Base-by-base conservation (phyloP, 164 flowering plant genomes). In the Taxillus chinensis region DNA sequence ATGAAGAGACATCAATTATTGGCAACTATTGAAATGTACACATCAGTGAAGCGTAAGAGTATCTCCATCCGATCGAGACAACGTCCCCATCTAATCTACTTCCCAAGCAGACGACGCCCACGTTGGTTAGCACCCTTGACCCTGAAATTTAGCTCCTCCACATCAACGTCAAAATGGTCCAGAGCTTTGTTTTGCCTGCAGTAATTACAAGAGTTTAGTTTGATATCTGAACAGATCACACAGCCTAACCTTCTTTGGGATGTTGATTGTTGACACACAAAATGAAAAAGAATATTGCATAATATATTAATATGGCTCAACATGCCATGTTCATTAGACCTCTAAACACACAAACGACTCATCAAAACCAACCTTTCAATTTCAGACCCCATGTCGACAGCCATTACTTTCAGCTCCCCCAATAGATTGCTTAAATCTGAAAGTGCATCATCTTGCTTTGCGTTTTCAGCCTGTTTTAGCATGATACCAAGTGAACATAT, bases 131-230 rank as follows among this genome's bases (percentile, higher is more conserved):
- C 90, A 57, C 78, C 84, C 65, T 70, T 73, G 17, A 89, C 82
- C 39, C 98, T 75, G 55, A 48, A 40, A 64, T 74, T 77, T 13
- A 91, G 63, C 71, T 78, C 95, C 0, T 85, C 90, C 59, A 80
- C 82, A 71, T 91, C 98, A 41, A 69, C 81, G 39, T 72, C 11
- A 12, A 87, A 45, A 75, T 70, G 77, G 67, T 82, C 86, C 67
- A 89, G 66, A 40, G 80, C 81, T 62, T 83, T 74, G 70, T 82
- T 85, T 59, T 91, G 96, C 78, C 96, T 91, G 89, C 74, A 81
- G 62, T 41, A 17, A 50, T 45, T 41, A 50, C 39, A 58, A 27
- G 27, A 27, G 27, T 27, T 27, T 41, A 5, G 45, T 5, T 13
- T 5, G 15, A 57, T 40, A 13, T 49, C 15, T 3, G 17, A 43